Evolutionary conservation across 2,329 filamentous ascomycete species (phyloP).

Genomic region (Fusarium coicis): DNA sequence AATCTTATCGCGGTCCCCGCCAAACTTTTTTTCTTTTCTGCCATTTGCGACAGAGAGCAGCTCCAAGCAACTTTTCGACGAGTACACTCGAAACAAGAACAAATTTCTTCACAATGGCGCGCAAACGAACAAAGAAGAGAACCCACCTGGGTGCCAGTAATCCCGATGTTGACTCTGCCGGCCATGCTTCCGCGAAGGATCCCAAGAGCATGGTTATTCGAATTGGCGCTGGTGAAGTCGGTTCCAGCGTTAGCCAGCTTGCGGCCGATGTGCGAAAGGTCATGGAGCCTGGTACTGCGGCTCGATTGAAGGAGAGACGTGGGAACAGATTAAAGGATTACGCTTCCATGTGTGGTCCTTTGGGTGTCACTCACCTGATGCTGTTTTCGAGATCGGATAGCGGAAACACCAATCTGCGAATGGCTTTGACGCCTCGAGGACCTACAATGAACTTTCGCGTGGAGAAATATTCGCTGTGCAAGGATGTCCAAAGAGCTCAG

Average conservation of each 20-base stretch:
- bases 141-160: slow-evolving; percentile 79
- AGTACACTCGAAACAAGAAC: slow-evolving; percentile 1
- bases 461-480: slow-evolving; percentile 92
- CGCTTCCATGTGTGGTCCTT: slow-evolving; percentile 91
- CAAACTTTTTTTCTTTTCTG: slow-evolving; percentile 50
- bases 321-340: slow-evolving; percentile 92
- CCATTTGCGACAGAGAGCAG: slow-evolving; percentile 34
- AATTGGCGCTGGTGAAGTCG: slow-evolving; percentile 93
- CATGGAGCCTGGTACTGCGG: slow-evolving; percentile 96
- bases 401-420: slow-evolving; percentile 91
- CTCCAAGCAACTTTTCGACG: slow-evolving; percentile 18
- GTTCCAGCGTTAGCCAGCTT: slow-evolving; percentile 89
- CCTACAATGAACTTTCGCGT: slow-evolving; percentile 95
- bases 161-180: slow-evolving; percentile 65
- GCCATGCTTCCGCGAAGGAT: slow-evolving; percentile 72
- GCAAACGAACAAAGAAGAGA: slow-evolving; percentile 85
- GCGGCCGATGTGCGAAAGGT: slow-evolving; percentile 90
- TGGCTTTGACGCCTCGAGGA: slow-evolving; percentile 87
- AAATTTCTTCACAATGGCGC: slow-evolving; percentile 71
- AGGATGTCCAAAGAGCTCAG: slow-evolving; percentile 86
- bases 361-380: slow-evolving; percentile 92
- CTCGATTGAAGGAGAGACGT: slow-evolving; percentile 86
- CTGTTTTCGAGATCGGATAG: slow-evolving; percentile 90
- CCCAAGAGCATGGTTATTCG: slow-evolving; percentile 99
- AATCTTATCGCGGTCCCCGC: slow-evolving; percentile 49